Evolutionary conservation across 1,284 basidiomycete species (phyloP), one percentile per base, ranked within the genome.

Genomic region (Cryptococcus floricola): DNA sequence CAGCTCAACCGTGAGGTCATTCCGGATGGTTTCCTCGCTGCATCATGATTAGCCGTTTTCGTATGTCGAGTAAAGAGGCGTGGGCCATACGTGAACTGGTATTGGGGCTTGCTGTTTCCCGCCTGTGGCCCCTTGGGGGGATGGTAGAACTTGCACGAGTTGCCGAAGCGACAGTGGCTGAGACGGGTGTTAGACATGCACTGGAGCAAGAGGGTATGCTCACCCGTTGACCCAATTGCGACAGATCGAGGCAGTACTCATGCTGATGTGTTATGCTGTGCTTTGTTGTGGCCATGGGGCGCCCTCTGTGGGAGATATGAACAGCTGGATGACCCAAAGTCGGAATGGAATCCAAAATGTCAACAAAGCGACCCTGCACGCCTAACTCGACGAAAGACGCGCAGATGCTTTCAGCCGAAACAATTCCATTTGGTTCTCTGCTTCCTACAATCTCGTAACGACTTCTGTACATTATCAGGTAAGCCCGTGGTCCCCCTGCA

Each of bases 81-180:
- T 16, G n/a, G 19, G 14, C 2, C 31, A 27, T 28, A 52, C 39
- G 31, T 50, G 13, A 39, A 50, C 48, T 55, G 34, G 38, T 34
- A 34, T 4, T 31, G 28, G 13, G 19, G 28, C 27, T 28, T 50
- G 31, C 8, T 16, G 27, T 25, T 38, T 12, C 8, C 27, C 23
- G 25, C 25, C 16, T 18, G 45, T 16, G 12, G 45, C 13, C 54
- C 38, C 51, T 39, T 27, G 69, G 31, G 65, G 1, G 71, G 71
- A 62, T 75, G 73, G 37, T 62, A 65, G 60, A 62, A 72, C 19
- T 61, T 54, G 46, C 73, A 75, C 18, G 47, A 58, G 16, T 60
- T 58, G 18, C 73, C 73, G 38, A 66, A 73, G 10, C 71, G 65
- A 43, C 73, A 75, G 53, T 66, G 52, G 45, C 69, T 68, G 57